These are phyloP conservation scores for Claviceps capensis DNA, from an alignment of 2,329 filamentous ascomycete genomes.

Conservation along the genomic window DNA sequence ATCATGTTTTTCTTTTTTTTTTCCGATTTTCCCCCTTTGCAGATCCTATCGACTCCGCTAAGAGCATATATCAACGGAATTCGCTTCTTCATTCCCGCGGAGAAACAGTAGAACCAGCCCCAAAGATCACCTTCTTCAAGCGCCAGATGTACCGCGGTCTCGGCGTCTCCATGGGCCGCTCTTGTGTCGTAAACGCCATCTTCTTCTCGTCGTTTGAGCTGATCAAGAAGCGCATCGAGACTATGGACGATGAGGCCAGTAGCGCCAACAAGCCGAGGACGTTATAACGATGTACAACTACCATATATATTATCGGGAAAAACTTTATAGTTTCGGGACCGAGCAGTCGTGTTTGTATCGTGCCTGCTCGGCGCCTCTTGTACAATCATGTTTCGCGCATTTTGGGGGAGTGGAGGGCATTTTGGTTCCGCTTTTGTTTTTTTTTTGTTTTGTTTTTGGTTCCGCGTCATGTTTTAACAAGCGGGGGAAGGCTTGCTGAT, in stretches of 20 bases:
- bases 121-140: constrained; percentile 67
- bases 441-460: neutral
- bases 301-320: neutral
- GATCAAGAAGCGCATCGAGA: constrained; percentile 55
- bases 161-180: constrained; percentile 70
- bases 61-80: constrained; percentile 75
- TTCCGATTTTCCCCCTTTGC: neutral
- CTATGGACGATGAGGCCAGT: constrained; percentile 24
- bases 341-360: too few relatives aligned
- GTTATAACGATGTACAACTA: constrained; percentile 5
- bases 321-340: too few relatives aligned
- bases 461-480: neutral
- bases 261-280: constrained; percentile 4
- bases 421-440: neutral
- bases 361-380: too few relatives aligned
- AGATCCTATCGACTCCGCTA: constrained; percentile 68
- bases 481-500: neutral
- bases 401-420: neutral
- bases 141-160: constrained; percentile 70
- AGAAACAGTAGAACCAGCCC: constrained; percentile 48
- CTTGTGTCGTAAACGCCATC: constrained; percentile 72
- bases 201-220: constrained; percentile 86
- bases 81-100: constrained; percentile 56
- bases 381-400: neutral
- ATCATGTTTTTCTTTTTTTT: neutral